phyloP scores from a whole-genome alignment of 768 basidiomycete species.

The Suillus variegatus region DNA sequence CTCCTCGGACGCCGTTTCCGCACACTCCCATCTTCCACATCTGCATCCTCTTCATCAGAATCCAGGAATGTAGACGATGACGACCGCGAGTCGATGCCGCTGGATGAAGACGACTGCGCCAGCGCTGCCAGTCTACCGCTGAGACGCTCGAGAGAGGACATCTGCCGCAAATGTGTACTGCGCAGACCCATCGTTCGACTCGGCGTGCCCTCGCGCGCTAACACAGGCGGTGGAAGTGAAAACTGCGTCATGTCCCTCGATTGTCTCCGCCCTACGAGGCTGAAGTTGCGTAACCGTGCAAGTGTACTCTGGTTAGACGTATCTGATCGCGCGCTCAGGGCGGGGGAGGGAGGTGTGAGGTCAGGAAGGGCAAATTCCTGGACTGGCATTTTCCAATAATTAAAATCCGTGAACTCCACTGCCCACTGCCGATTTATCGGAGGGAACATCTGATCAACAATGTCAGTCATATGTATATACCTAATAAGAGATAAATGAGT shows the following conservation, averaged over 20 bases:
- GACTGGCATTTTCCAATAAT: conserved; percentile 88
- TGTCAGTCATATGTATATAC: conserved; percentile 98
- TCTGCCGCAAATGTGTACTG: conserved; percentile 58
- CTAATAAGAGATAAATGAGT: conserved; percentile 37
- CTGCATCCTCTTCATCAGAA: conserved; percentile 50
- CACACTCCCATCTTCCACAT: conserved; percentile 40
- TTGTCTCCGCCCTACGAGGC: conserved; percentile 59
- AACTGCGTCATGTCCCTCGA: conserved; percentile 26
- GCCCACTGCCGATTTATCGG: conserved; percentile 89
- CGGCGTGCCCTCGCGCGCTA: conserved; percentile 14
- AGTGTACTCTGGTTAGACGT: conserved; percentile 72
- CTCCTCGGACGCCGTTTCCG: conserved; percentile 46
- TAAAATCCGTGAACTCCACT: conserved; percentile 94
- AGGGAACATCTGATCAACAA: conserved; percentile 99
- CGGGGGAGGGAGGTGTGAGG: conserved; percentile 84
- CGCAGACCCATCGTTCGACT: conserved; percentile 30
- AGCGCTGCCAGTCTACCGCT: conserved; percentile 59
- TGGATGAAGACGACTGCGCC: conserved; percentile 40
- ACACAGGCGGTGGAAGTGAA: conserved; percentile 35
- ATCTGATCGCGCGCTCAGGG: conserved; percentile 92
- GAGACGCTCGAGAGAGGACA: conserved; percentile 76
- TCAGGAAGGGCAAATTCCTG: conserved; percentile 80
- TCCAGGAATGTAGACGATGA: conserved; percentile 50
- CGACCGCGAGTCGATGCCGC: conserved; percentile 57
- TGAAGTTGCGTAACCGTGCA: conserved; percentile 75